Conservation (phyloP, 306 rosid genomes). For the Hylodesmum podocarpum region DNA sequence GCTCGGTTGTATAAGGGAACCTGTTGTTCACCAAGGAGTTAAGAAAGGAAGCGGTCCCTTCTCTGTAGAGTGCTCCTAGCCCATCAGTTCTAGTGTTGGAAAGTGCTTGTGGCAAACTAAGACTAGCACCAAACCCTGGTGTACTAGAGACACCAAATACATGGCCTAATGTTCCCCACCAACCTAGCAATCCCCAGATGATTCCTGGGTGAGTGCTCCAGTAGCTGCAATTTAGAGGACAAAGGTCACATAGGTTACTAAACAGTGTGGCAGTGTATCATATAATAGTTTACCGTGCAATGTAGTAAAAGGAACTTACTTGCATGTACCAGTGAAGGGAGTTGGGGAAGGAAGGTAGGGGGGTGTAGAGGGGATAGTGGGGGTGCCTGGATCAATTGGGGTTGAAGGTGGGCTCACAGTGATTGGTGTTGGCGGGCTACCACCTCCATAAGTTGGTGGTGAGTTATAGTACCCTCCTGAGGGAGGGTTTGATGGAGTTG, state of each 20-base stretch:
- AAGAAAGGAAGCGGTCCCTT: constrained; percentile 85
- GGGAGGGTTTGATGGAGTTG: constrained; percentile 54
- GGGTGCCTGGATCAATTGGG: constrained; percentile 55
- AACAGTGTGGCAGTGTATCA: not conserved
- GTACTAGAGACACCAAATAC: constrained; percentile 53
- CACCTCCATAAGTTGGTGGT: constrained; percentile 44
- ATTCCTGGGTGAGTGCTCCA: constrained; percentile 86
- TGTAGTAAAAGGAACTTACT: constrained; percentile 57
- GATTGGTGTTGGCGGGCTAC: constrained; percentile 62
- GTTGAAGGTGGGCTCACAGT: constrained; percentile 52
- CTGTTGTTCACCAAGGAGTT: constrained; percentile 77
- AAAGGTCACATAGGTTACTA: constrained; percentile 7
- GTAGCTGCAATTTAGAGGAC: constrained; percentile 55
- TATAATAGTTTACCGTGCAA: constrained; percentile 15
- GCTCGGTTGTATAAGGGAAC: constrained; percentile 70
- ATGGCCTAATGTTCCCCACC: constrained; percentile 88
- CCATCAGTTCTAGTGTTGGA: constrained; percentile 82
- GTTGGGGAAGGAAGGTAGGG: constrained; percentile 74
- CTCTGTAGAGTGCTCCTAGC: constrained; percentile 70
- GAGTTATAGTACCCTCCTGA: constrained; percentile 51
- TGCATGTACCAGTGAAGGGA: constrained; percentile 88
- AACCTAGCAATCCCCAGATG: constrained; percentile 89
- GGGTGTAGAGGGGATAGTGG: constrained; percentile 49
- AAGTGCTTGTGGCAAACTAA: constrained; percentile 74
- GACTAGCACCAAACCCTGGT: constrained; percentile 58